These are phyloP conservation scores for Colletotrichum spinosum DNA, from an alignment of 2,329 filamentous ascomycete genomes.

Conservation along the genomic window DNA sequence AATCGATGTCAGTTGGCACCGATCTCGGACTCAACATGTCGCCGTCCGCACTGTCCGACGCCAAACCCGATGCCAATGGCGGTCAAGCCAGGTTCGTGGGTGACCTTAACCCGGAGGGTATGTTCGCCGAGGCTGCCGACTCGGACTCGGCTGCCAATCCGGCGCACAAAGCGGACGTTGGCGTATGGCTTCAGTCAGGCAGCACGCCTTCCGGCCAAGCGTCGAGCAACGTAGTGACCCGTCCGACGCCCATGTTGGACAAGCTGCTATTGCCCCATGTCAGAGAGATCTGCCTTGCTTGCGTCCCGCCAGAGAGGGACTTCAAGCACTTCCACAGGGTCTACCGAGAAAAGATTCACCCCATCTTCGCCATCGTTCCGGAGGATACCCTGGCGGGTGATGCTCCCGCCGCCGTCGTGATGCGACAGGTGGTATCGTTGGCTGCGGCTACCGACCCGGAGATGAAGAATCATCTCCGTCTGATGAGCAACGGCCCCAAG, in stretches of 20 bases:
- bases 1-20: conserved; percentile 13
- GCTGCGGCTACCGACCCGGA: conserved; percentile 64
- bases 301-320: conserved; percentile 59
- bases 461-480: conserved; percentile 56
- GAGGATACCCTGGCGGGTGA: conserved; percentile 46
- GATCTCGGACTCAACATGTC: background rate
- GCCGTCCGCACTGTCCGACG: conserved; percentile 20
- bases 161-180: conserved; percentile 64
- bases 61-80: conserved; percentile 20
- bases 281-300: conserved; percentile 58
- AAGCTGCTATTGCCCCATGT: conserved; percentile 56
- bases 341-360: conserved; percentile 65
- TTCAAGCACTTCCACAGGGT: conserved; percentile 58
- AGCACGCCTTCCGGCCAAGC: conserved; percentile 44
- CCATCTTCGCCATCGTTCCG: conserved; percentile 65
- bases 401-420: conserved; percentile 54
- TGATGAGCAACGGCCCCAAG: conserved; percentile 51
- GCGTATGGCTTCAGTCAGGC: conserved; percentile 63
- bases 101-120: conserved; percentile 69
- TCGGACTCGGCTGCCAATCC: conserved; percentile 49
- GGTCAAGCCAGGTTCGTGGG: conserved; percentile 61
- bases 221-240: conserved; percentile 41
- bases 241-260: conserved; percentile 51
- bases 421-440: conserved; percentile 67
- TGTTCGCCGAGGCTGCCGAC: conserved; percentile 67